Evolutionary conservation across 1,284 basidiomycete species (phyloP), one percentile per base, ranked within the genome.

Genomic region (Leccinum laetum): DNA sequence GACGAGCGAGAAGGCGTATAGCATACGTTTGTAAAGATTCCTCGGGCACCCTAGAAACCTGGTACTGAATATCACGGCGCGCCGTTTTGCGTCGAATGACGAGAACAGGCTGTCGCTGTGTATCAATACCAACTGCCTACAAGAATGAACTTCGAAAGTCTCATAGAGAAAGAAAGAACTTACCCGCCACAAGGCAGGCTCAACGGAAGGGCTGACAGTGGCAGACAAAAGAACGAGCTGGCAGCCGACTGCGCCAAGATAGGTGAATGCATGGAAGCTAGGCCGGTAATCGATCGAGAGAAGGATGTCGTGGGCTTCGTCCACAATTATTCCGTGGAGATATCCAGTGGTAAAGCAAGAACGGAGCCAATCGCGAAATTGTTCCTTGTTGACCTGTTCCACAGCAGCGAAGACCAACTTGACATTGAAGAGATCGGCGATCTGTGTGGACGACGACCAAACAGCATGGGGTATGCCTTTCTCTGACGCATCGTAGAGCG

Each of bases 401-500:
- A 62, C 29, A 7, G 61, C 61, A 10, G 52, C 52, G 6, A 61
- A 61, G 21, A 52, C 49, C 37, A 41, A n/a, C 53, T 61, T 61
- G 10, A 9, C 10, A 29, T 18, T 7, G 16, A 60, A 60, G 24
- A 60, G 10, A 21, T 60, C n/a, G 10, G 24, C 6, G 5, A 55
- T 60, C 16, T n/a, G 58, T 11, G 41, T 46, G 6, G 29, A 49
- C 0, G 61, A n/a, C 2, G 61, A 61, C 39, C 61, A 61, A 56
- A 14, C 5, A 32, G 37, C n/a, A n/a, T 58, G 55, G 11, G 39
- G 61, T 32, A 62, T 62, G 5, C 55, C 61, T 14, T 62, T 58
- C 14, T 29, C 29, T 1, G 26, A 62, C 14, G 18, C 21, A n/a
- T 62, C 18, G 2, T 8, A 58, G 2, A 62, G 24, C 5, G n/a